Evolutionary conservation across 2,329 filamentous ascomycete genomes (phyloP).

Genomic region (Cryphonectria nitschkei): DNA sequence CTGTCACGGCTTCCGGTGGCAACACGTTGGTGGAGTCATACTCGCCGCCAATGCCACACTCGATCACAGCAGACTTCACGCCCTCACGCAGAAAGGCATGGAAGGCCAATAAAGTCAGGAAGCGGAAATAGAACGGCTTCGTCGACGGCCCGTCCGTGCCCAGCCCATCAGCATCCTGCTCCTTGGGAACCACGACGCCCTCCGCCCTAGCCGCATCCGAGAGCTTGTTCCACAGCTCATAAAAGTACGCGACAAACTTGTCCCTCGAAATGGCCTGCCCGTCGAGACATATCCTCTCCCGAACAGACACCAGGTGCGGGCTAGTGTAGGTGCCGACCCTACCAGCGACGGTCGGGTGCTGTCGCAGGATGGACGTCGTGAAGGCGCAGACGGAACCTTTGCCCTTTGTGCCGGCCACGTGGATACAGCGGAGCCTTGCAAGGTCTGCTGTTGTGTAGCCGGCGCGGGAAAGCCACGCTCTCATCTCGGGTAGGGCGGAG

Average conservation of each 20-base stretch:
- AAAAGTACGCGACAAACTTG: conserved; percentile 77
- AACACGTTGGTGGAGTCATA: conserved; percentile 92
- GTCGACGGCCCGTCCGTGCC: conserved; percentile 58
- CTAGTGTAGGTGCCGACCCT: conserved; percentile 80
- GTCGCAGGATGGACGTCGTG: conserved; percentile 74
- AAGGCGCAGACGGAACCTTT: conserved; percentile 90
- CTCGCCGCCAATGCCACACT: conserved; percentile 93
- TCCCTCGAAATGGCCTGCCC: conserved; percentile 70
- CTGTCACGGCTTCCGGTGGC: conserved; percentile 62
- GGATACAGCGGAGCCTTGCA: conserved; percentile 60
- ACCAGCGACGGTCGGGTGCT: conserved; percentile 39
- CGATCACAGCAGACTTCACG: conserved; percentile 78
- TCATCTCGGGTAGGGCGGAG: conserved; percentile 79
- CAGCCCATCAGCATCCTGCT: conserved; percentile 47
- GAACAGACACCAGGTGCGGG: conserved; percentile 80
- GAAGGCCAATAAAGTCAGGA: conserved; percentile 84
- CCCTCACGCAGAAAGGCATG: conserved; percentile 79
- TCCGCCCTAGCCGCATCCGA: conserved; percentile 43
- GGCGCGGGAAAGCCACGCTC: conserved; percentile 74
- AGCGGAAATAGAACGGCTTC: conserved; percentile 93
- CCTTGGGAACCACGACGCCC: conserved; percentile 39
- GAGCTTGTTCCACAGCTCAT: conserved; percentile 76
- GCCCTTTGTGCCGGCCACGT: conserved; percentile 92
- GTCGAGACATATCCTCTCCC: conserved; percentile 83
- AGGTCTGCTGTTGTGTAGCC: conserved; percentile 65